Conservation (phyloP, 208 protist species). For the Leptomonas seymouri region DNA sequence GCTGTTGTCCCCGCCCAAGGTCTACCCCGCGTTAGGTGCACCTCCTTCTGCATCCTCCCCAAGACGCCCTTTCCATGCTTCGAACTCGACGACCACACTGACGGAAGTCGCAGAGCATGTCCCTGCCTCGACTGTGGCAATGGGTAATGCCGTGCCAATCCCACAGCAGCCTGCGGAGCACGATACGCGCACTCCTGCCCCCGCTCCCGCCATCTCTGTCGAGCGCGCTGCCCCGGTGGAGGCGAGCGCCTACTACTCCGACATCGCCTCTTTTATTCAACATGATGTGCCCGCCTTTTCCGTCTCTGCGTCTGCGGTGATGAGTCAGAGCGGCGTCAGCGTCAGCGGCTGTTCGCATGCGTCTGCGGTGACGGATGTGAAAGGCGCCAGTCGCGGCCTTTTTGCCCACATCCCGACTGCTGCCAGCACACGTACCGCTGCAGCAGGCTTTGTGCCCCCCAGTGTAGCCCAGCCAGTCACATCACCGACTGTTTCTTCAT, state of each 20-base stretch:
- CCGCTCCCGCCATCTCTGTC: background rate
- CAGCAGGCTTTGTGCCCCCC: background rate
- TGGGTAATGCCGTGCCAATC: background rate
- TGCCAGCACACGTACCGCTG: background rate
- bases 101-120: background rate
- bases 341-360: background rate
- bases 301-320: background rate
- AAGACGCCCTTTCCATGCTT: no score
- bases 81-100: background rate
- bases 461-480: background rate
- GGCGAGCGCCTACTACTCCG: slow-evolving; percentile 36
- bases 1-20: background rate
- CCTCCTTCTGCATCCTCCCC: background rate
- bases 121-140: background rate
- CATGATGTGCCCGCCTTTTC: background rate
- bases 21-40: background rate
- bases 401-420: background rate
- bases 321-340: background rate
- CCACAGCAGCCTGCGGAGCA: background rate
- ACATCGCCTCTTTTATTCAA: slow-evolving; percentile 31
- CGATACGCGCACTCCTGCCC: background rate
- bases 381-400: background rate
- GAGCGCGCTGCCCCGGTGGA: slow-evolving; percentile 1
- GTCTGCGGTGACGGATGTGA: background rate
- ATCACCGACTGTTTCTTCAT: background rate